A percentile compares a stretch with the other conserved stretches of the same genome.
Conservation (phyloP, 1,139 yeast species). For the Candida sp. region DNA sequence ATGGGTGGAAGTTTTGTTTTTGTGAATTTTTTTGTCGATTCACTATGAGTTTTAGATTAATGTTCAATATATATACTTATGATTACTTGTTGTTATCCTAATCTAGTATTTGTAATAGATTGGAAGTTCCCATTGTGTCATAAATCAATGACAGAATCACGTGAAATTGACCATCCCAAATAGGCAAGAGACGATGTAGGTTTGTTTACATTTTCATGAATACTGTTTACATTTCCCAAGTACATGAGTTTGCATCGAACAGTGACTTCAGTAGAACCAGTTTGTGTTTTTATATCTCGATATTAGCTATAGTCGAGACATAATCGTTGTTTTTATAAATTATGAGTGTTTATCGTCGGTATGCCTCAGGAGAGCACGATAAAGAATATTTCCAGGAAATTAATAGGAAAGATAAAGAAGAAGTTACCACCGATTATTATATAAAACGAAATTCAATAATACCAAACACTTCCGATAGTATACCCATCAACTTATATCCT, state of each 20-base stretch:
- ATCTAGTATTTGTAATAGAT: too few relatives aligned
- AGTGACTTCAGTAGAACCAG: background rate
- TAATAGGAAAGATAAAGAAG: background rate
- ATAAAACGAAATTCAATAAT: background rate
- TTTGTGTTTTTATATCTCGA: background rate
- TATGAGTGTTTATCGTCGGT: constrained; percentile 33
- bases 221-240: too few relatives aligned
- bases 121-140: background rate
- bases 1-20: too few relatives aligned
- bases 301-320: background rate
- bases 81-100: too few relatives aligned
- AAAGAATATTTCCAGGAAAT: constrained; percentile 15
- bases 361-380: constrained; percentile 39
- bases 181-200: background rate
- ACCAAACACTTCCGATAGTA: background rate
- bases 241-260: background rate
- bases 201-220: background rate
- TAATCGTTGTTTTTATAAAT: too few relatives aligned
- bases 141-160: background rate
- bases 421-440: background rate
- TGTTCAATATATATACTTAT: too few relatives aligned
- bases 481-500: constrained; percentile 1
- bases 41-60: too few relatives aligned
- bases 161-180: background rate
- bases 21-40: too few relatives aligned